Percentiles rank a stretch among this genome's conserved stretches.
These are phyloP conservation scores for Globisporangium polare DNA, from an alignment of 352 stramenopile genomes.

Conservation along the genomic window DNA sequence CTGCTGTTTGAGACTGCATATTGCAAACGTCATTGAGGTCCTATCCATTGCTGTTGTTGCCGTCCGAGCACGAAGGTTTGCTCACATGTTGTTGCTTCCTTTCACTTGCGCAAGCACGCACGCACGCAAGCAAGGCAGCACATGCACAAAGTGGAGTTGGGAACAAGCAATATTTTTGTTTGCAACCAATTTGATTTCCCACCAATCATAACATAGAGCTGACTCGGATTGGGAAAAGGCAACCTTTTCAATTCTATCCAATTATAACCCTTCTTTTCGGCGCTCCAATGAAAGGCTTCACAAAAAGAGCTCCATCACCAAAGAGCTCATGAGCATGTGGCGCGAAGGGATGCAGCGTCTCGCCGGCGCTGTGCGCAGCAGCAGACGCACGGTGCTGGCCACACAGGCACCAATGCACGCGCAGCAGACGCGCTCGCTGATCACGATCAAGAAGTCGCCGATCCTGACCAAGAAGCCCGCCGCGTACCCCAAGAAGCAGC, in stretches of 20 bases:
- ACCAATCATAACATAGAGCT: too few relatives aligned
- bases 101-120: too few relatives aligned
- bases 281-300: conserved; percentile 1
- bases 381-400: neutral
- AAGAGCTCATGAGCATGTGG: neutral
- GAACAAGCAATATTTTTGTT: too few relatives aligned
- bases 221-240: neutral
- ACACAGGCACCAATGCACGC: too few relatives aligned
- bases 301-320: neutral
- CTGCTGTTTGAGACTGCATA: too few relatives aligned
- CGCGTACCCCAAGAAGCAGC: conserved; percentile 11
- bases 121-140: too few relatives aligned
- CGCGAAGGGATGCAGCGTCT: conserved; percentile 7
- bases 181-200: too few relatives aligned
- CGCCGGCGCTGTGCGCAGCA: neutral
- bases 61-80: too few relatives aligned
- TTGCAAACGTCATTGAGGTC: too few relatives aligned
- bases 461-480: conserved; percentile 13
- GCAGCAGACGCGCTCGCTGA: conserved; percentile 9
- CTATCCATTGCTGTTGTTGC: too few relatives aligned
- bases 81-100: too few relatives aligned
- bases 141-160: too few relatives aligned
- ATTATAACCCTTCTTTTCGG: neutral
- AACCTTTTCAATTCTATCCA: neutral
- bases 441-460: conserved; percentile 29